Percentiles rank a stretch among this genome's conserved stretches.
These are phyloP conservation scores for Russula ochroleuca DNA, from an alignment of 768 basidiomycete species.

Conservation along the genomic window DNA sequence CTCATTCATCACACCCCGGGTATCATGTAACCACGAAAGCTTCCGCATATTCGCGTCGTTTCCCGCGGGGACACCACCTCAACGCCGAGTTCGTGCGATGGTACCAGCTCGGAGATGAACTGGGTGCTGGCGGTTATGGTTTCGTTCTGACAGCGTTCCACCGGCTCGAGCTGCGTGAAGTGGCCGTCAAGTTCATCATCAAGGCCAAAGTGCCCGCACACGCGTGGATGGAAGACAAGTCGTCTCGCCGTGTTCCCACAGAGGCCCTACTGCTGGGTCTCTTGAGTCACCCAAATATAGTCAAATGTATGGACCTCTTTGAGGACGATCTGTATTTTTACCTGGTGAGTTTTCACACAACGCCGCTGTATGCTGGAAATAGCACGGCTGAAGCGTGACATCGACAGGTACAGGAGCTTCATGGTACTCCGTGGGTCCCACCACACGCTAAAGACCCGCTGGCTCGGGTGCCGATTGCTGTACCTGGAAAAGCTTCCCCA, in stretches of 20 bases:
- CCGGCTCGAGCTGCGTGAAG: slow-evolving; percentile 55
- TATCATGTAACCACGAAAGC: slow-evolving; percentile 27
- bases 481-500: slow-evolving; percentile 17
- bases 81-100: slow-evolving; percentile 53
- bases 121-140: slow-evolving; percentile 91
- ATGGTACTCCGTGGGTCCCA: slow-evolving; percentile 81
- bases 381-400: slow-evolving; percentile 13
- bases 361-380: slow-evolving; percentile 6
- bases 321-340: slow-evolving; percentile 86
- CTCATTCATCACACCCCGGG: slow-evolving; percentile 14
- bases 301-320: slow-evolving; percentile 78
- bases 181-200: slow-evolving; percentile 94
- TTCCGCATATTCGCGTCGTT: slow-evolving; percentile 45
- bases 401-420: slow-evolving; percentile 80
- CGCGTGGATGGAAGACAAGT: slow-evolving; percentile 61
- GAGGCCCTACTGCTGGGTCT: slow-evolving; percentile 75
- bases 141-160: slow-evolving; percentile 88
- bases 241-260: slow-evolving; percentile 62
- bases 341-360: slow-evolving; percentile 50
- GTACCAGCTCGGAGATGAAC: slow-evolving; percentile 66
- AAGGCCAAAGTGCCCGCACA: slow-evolving; percentile 61
- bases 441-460: slow-evolving; percentile 38
- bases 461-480: slow-evolving; percentile 8
- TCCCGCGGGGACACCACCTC: slow-evolving; percentile 58
- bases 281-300: slow-evolving; percentile 75